phyloP scores from a whole-genome alignment of 352 stramenopile species.

The Phytophthora multivora region DNA sequence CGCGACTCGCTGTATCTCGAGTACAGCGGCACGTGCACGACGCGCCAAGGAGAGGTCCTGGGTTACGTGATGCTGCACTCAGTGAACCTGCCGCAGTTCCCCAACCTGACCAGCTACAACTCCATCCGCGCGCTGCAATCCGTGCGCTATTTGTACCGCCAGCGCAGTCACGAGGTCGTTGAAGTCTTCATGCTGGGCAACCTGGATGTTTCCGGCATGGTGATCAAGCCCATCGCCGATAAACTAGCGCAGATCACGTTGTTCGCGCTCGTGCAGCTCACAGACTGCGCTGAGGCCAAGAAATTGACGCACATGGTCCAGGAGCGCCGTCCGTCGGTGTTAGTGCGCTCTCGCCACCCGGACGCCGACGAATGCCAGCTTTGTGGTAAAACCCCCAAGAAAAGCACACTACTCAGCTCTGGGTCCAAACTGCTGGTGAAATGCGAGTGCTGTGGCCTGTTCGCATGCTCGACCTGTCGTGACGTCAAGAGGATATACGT shows the following conservation, averaged over 20 bases:
- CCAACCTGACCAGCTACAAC: conserved; percentile 45
- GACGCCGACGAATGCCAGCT: conserved; percentile 38
- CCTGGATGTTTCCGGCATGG: conserved; percentile 38
- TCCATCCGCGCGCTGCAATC: conserved; percentile 50
- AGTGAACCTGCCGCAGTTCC: conserved; percentile 51
- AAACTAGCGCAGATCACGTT: conserved; percentile 40
- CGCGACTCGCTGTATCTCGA: conserved; percentile 59
- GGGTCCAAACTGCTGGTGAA: conserved; percentile 44
- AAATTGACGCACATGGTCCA: conserved; percentile 50
- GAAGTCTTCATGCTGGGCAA: conserved; percentile 63
- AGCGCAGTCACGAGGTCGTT: conserved; percentile 47
- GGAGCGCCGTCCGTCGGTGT: conserved; percentile 39
- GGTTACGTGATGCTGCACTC: conserved; percentile 60
- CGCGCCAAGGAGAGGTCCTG: conserved; percentile 36
- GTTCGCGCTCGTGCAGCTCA: conserved; percentile 46
- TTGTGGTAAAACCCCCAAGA: conserved; percentile 46
- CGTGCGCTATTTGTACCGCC: conserved; percentile 49
- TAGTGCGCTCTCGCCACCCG: conserved; percentile 32
- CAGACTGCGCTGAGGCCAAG: conserved; percentile 57
- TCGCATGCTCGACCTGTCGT: conserved; percentile 54
- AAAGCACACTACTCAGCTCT: conserved; percentile 37
- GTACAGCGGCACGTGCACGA: conserved; percentile 43
- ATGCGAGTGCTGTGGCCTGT: conserved; percentile 54
- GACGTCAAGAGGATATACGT: conserved; percentile 54
- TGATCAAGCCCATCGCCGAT: conserved; percentile 41